Conservation (phyloP, 1,139 yeast species). For the Pichia sp. region DNA sequence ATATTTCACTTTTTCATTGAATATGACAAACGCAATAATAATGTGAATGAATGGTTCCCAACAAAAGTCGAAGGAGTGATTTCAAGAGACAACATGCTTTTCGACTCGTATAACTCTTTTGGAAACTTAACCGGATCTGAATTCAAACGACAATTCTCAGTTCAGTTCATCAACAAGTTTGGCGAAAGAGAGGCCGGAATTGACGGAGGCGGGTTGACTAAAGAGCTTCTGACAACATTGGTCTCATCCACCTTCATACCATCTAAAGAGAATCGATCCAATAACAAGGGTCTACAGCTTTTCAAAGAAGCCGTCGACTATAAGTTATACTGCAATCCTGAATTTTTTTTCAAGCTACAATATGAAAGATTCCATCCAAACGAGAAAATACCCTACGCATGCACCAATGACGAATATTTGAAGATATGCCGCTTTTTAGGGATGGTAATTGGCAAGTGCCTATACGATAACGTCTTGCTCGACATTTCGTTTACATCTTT, state of each 20-base stretch:
- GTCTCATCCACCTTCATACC: conserved; percentile 62
- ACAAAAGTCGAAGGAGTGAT: conserved; percentile 47
- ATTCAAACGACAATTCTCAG: conserved; percentile 59
- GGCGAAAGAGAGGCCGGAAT: conserved; percentile 80
- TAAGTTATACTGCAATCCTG: conserved; percentile 72
- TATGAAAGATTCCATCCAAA: conserved; percentile 24
- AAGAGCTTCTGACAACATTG: conserved; percentile 78
- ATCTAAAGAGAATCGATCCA: conserved; percentile 26
- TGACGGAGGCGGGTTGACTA: conserved; percentile 96
- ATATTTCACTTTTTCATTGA: conserved; percentile 65
- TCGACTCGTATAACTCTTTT: conserved; percentile 69
- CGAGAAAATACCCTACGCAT: conserved; percentile 12
- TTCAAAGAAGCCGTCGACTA: conserved; percentile 56
- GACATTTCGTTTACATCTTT: conserved; percentile 86
- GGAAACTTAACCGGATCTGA: conserved; percentile 47
- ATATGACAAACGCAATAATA: conserved; percentile 37
- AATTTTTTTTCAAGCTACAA: conserved; percentile 40
- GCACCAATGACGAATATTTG: conserved; percentile 19
- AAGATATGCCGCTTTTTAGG: conserved; percentile 59
- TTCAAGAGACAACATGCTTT: conserved; percentile 63
- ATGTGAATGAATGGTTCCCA: conserved; percentile 21
- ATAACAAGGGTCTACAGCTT: conserved; percentile 38
- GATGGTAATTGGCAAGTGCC: conserved; percentile 78
- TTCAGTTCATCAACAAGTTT: conserved; percentile 65
- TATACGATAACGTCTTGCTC: conserved; percentile 78